These are phyloP conservation scores for Fusarium aywerte DNA, from an alignment of 2,329 filamentous ascomycete species.

Conservation along the genomic window DNA sequence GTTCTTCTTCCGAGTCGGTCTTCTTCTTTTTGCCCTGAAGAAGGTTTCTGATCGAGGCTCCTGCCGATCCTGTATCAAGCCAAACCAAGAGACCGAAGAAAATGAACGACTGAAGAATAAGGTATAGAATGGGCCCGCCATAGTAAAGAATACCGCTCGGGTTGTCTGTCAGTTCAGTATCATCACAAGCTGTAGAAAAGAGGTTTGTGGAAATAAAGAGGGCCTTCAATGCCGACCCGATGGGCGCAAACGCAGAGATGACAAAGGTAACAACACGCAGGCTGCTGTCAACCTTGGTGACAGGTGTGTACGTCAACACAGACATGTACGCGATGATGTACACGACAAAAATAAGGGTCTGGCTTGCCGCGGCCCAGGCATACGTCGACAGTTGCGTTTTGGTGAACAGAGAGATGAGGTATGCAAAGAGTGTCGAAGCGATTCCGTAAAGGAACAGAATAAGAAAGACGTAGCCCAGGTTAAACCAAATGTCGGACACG, in stretches of 20 bases:
- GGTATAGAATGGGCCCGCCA: constrained; percentile 85
- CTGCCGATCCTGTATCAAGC: constrained; percentile 79
- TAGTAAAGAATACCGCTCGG: constrained; percentile 79
- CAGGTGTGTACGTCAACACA: constrained; percentile 78
- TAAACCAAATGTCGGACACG: constrained; percentile 75
- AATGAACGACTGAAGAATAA: constrained; percentile 77
- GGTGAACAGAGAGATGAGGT: constrained; percentile 83
- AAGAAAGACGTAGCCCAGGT: constrained; percentile 82
- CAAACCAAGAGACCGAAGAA: constrained; percentile 80
- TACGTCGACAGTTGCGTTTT: constrained; percentile 85
- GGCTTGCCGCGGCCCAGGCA: constrained; percentile 81
- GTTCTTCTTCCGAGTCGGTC: constrained; percentile 46
- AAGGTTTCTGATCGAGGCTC: constrained; percentile 61
- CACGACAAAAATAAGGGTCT: constrained; percentile 76
- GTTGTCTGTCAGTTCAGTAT: constrained; percentile 69
- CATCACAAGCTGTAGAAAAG: constrained; percentile 82
- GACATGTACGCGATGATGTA: constrained; percentile 78
- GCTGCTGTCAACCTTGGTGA: constrained; percentile 73
- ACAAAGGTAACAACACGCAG: constrained; percentile 79
- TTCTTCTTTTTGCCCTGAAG: constrained; percentile 51
- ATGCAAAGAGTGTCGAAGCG: constrained; percentile 78
- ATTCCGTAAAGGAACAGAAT: constrained; percentile 85
- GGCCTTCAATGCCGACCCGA: constrained; percentile 78
- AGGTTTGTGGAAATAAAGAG: constrained; percentile 84
- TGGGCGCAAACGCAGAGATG: constrained; percentile 77